A percentile compares a stretch with the other conserved stretches of the same genome.
Conservation (phyloP, 2,329 filamentous ascomycete genomes). For the Epichloe sp. region DNA sequence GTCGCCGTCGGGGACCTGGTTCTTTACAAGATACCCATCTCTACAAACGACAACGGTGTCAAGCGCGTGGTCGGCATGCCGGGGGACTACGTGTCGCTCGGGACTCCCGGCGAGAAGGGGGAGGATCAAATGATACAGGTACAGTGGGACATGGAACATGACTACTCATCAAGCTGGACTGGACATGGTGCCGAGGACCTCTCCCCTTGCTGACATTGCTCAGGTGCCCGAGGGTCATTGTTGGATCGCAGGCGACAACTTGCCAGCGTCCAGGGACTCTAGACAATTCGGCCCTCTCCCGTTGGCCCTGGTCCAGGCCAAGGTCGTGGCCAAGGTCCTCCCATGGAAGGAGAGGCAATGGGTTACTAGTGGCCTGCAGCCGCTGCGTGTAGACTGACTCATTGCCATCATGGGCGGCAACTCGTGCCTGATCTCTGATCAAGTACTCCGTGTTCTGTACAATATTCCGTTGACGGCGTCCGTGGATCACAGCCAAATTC, state of each 20-base stretch:
- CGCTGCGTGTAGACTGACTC: slow-evolving; percentile 10
- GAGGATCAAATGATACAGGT: slow-evolving; percentile 53
- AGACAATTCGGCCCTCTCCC: slow-evolving; percentile 77
- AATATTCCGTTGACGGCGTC: not conserved
- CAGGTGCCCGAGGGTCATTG: slow-evolving; percentile 86
- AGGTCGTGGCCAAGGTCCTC: slow-evolving; percentile 54
- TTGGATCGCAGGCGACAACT: slow-evolving; percentile 81
- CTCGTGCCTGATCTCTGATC: too few relatives aligned
- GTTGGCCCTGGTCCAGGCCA: slow-evolving; percentile 70
- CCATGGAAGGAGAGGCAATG: slow-evolving; percentile 38
- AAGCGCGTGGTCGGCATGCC: slow-evolving; percentile 72
- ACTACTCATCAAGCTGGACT: too few relatives aligned
- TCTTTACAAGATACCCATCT: slow-evolving; percentile 60
- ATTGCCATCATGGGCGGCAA: not conserved
- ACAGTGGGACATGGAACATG: not conserved
- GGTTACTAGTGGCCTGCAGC: slow-evolving; percentile 32
- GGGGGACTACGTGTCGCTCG: slow-evolving; percentile 59
- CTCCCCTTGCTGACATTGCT: not conserved
- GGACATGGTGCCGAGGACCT: too few relatives aligned
- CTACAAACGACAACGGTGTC: slow-evolving; percentile 45
- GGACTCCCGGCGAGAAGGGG: slow-evolving; percentile 41
- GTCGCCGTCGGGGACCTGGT: slow-evolving; percentile 72
- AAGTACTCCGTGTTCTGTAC: not conserved
- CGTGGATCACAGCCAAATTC: not conserved
- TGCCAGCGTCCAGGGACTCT: slow-evolving; percentile 74